Conservation (phyloP, 129 eudicot species). For the Chrysanthemum seticuspe region DNA sequence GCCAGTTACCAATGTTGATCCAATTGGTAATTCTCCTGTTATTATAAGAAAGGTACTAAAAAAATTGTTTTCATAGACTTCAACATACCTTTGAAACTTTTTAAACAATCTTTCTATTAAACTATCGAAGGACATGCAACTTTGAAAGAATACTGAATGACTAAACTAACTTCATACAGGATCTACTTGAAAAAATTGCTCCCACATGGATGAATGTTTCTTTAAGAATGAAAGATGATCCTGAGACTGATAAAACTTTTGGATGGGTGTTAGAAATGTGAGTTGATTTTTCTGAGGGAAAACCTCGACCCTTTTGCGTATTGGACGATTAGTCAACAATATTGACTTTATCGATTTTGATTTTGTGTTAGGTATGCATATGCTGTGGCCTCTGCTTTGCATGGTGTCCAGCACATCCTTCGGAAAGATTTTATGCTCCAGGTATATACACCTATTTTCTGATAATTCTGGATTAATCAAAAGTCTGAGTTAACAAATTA, state of each 20-base stretch:
- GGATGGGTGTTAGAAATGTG: constrained; percentile 89
- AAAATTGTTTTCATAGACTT: not conserved
- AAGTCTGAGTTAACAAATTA: not conserved
- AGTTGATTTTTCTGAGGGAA: constrained; percentile 22
- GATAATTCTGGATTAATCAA: constrained; percentile 3
- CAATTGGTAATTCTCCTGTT: constrained; percentile 80
- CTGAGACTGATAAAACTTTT: constrained; percentile 69
- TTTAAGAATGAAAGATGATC: constrained; percentile 72
- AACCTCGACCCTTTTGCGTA: constrained; percentile 5
- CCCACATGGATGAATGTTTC: constrained; percentile 86
- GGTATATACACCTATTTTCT: constrained; percentile 32
- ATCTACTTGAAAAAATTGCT: constrained; percentile 58
- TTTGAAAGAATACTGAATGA: constrained; percentile 17
- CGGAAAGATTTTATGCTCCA: constrained; percentile 80
- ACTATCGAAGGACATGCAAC: not conserved
- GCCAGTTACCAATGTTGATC: constrained; percentile 63
- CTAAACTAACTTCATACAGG: constrained; percentile 35
- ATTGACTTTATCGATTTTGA: constrained; percentile 23
- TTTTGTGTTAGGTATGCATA: constrained; percentile 58
- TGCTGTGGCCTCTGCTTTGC: constrained; percentile 87
- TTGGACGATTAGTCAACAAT: not conserved
- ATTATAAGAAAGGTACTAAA: constrained; percentile 57
- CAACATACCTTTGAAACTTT: not conserved
- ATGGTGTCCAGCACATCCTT: constrained; percentile 73
- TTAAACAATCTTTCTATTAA: constrained; percentile 7